phyloP scores from a whole-genome alignment of 164 flowering plant species.

The Cinnamomum chago region DNA sequence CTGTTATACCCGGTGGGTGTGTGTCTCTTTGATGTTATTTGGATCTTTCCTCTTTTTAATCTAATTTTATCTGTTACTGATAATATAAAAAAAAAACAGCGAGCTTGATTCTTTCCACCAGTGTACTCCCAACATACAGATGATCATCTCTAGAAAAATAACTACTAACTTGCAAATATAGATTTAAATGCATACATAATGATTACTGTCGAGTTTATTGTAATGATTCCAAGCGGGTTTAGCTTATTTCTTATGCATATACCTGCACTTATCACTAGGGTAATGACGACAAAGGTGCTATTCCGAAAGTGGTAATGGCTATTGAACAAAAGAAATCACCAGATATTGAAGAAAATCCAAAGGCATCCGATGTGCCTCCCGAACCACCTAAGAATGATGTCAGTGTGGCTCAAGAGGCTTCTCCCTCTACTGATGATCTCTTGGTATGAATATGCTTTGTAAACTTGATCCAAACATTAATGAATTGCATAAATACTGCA shows the following conservation, averaged over 20 bases:
- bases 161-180: too few relatives aligned
- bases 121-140: too few relatives aligned
- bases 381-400: slow-evolving; percentile 45
- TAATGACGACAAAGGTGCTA: slow-evolving; percentile 17
- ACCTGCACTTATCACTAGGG: slow-evolving; percentile 11
- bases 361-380: slow-evolving; percentile 34
- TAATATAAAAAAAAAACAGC: too few relatives aligned
- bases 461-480: neutral
- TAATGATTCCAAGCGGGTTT: neutral
- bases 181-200: too few relatives aligned
- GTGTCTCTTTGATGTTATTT: too few relatives aligned
- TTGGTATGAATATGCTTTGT: slow-evolving; percentile 46
- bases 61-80: too few relatives aligned
- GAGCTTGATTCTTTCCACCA: too few relatives aligned
- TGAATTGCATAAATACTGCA: neutral
- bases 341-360: slow-evolving; percentile 38
- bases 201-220: too few relatives aligned
- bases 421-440: slow-evolving; percentile 62
- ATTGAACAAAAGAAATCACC: slow-evolving; percentile 58
- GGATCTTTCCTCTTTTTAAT: too few relatives aligned
- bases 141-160: too few relatives aligned
- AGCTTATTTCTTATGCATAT: neutral
- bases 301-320: slow-evolving; percentile 61
- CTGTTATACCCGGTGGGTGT: too few relatives aligned
- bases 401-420: slow-evolving; percentile 29